These are phyloP conservation scores for Paecilomyces sp. DNA, from an alignment of 2,329 filamentous ascomycete genomes.

Conservation along the genomic window DNA sequence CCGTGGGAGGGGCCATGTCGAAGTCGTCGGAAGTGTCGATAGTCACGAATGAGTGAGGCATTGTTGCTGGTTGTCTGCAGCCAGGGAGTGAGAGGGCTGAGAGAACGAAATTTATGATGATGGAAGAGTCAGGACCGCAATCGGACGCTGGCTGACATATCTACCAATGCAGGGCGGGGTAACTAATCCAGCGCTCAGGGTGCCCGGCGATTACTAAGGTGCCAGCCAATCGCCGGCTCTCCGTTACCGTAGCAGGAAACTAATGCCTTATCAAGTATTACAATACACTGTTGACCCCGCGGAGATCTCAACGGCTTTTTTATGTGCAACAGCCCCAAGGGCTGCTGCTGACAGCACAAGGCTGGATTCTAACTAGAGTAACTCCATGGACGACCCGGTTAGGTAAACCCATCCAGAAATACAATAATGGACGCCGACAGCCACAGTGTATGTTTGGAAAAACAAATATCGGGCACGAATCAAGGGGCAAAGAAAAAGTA, in stretches of 20 bases:
- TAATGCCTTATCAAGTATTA: background rate
- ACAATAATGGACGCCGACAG: background rate
- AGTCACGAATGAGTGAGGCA: conserved; percentile 41
- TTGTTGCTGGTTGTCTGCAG: conserved; percentile 3
- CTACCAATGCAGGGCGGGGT: background rate
- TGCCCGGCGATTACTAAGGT: background rate
- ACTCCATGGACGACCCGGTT: background rate
- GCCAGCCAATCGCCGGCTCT: background rate
- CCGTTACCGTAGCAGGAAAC: background rate
- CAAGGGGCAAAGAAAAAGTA: background rate
- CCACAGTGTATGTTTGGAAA: background rate
- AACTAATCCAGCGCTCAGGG: background rate
- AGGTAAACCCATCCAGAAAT: background rate
- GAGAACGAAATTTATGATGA: background rate
- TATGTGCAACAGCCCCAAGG: background rate
- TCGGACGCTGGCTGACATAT: background rate
- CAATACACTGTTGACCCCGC: background rate
- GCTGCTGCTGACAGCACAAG: background rate
- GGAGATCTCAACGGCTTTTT: background rate
- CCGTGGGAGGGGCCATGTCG: conserved; percentile 25
- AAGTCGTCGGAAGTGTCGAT: conserved; percentile 53
- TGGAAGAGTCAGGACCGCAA: background rate
- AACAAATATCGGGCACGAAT: background rate
- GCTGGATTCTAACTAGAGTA: background rate
- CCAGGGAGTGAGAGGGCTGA: background rate